Evolutionary conservation across 2,329 filamentous ascomycete genomes (phyloP).

Genomic region (Tetracladium maxilliforme): DNA sequence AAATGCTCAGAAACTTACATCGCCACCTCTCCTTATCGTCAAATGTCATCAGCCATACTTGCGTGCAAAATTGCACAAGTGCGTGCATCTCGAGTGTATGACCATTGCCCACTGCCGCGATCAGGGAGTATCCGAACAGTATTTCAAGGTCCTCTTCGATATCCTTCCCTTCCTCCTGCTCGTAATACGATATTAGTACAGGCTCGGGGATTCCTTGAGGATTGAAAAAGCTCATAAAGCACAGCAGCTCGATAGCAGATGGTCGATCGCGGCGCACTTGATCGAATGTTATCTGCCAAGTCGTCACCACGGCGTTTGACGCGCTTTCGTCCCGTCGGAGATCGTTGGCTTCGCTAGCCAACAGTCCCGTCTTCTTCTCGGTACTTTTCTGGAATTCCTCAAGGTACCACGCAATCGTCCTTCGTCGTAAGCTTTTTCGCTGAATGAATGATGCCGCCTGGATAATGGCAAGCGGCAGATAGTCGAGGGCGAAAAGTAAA

Average conservation of each 20-base stretch:
- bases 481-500: constrained; percentile 16
- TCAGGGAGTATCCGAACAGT: constrained; percentile 24
- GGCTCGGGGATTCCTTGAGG: constrained; percentile 22
- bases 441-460: constrained; percentile 20
- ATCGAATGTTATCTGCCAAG: constrained; percentile 20
- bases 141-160: too few relatives aligned
- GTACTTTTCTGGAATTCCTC: too few relatives aligned
- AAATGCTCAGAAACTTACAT: constrained; percentile 14
- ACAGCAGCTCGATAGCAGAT: constrained; percentile 24
- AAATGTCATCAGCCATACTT: constrained; percentile 19
- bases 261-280: constrained; percentile 16
- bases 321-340: too few relatives aligned
- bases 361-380: too few relatives aligned
- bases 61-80: constrained; percentile 22
- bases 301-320: constrained; percentile 18
- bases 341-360: too few relatives aligned
- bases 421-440: too few relatives aligned
- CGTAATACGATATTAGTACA: too few relatives aligned
- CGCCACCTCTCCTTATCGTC: constrained; percentile 13
- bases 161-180: too few relatives aligned
- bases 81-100: constrained; percentile 23
- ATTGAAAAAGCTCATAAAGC: constrained; percentile 30
- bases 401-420: too few relatives aligned
- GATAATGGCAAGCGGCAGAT: constrained; percentile 17
- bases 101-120: constrained; percentile 9